Conservation (phyloP, 257 asterid species). For the Coffea canephora region DNA sequence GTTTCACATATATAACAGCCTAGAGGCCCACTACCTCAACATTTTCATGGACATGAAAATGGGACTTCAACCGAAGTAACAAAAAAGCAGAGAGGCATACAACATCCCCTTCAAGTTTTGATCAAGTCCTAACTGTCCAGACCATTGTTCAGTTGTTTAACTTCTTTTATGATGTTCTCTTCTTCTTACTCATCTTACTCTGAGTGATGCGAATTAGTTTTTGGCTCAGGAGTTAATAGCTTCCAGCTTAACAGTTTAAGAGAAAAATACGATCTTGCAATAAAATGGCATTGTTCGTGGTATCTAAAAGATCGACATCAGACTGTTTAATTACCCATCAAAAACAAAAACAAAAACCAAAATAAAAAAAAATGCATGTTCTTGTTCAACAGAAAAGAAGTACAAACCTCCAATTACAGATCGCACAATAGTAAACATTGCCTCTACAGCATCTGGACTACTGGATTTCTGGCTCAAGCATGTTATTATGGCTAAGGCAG, state of each 20-base stretch:
- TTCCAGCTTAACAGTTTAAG: not conserved
- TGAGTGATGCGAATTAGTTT: not conserved
- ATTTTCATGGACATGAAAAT: not conserved
- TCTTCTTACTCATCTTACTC: not conserved
- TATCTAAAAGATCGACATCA: no score
- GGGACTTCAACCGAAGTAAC: not conserved
- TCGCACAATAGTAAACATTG: conserved; percentile 71
- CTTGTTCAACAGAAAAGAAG: conserved; percentile 1
- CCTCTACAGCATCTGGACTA: conserved; percentile 91
- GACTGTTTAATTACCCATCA: not conserved
- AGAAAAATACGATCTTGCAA: not conserved
- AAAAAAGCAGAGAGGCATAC: not conserved
- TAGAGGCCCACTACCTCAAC: not conserved
- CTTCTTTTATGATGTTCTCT: not conserved
- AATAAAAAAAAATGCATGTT: not conserved
- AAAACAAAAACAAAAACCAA: not conserved
- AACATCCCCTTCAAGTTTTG: not conserved
- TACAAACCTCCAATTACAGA: conserved; percentile 78
- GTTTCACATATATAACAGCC: not conserved
- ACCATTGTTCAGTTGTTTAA: not conserved
- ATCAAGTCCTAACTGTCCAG: not conserved
- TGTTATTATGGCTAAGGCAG: conserved; percentile 69
- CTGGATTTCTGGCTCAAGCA: conserved; percentile 90
- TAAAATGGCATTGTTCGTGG: no score
- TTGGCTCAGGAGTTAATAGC: not conserved